Evolutionary conservation across 371 early-diverging fungal genomes (phyloP), one percentile per base, ranked within the genome.

Genomic region (Rhizopus microsporus): DNA sequence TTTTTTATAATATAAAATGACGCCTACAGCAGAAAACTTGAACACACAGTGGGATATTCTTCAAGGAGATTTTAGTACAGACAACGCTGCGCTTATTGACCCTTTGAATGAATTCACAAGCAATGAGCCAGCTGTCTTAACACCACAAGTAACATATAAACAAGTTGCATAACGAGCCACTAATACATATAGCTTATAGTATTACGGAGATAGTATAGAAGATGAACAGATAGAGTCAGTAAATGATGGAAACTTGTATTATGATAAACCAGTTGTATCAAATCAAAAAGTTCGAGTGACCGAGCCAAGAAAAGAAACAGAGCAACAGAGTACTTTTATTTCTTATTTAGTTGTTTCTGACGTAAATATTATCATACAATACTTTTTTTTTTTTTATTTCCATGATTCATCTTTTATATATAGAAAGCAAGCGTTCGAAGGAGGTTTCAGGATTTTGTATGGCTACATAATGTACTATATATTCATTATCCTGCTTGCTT

Each of bases 401-500:
- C 55, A 13, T 12, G 32, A 47, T 32, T 23, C 16, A 23, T 30
- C 3, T 15, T 13, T 12, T 33, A 13, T 7, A 10, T 9, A 8
- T 58, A 63, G 67, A 57, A 58, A 30, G 54, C 38, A 37, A 63
- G 66, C 34, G 87, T 94, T 9, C 88, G 95, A 35, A 80, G 96
- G 62, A 80, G 98, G 46, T 98, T 91, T 75, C 93, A 92, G 68
- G 98, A 98, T 69, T 98, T 98, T 82, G 89, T 85, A 5, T 92
- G 91, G 91, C 80, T 98, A 37, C 86, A 94, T 60, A 78, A 83
- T 50, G 85, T 83, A 32, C 72, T 98, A 15, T 68, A 71, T 44
- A 80, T 79, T 16, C 87, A 91, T 56, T 91, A 78, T 71, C 88
- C 92, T 15, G 90, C 89, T 5, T 89, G 89, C 43, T 92, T 95